Evolutionary conservation across 2,329 filamentous ascomycete genomes (phyloP).

Genomic region (Hypoxylon sp.): DNA sequence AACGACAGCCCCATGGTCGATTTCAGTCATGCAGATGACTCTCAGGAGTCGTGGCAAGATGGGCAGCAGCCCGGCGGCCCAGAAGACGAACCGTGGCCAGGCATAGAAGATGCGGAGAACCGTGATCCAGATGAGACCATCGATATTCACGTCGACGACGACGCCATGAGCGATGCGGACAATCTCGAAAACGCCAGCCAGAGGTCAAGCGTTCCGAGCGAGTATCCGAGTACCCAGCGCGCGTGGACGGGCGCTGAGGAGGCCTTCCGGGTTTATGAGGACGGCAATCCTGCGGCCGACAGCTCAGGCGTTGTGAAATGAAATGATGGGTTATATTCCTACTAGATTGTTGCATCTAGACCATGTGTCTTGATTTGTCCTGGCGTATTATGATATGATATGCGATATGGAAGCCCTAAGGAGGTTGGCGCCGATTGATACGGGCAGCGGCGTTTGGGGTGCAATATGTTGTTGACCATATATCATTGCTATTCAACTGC

Average conservation of each 20-base stretch:
- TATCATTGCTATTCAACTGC: conserved; percentile 19
- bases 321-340: conserved; percentile 1
- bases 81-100: conserved; percentile 70
- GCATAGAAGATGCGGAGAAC: conserved; percentile 70
- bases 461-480: conserved; percentile 7
- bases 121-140: conserved; percentile 57
- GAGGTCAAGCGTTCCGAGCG: conserved; percentile 49
- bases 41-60: conserved; percentile 52
- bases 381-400: conserved; percentile 26
- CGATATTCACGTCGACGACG: conserved; percentile 47
- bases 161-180: conserved; percentile 47
- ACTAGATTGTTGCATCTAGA: conserved; percentile 31
- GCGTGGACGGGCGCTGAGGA: conserved; percentile 45
- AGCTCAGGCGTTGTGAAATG: conserved; percentile 22
- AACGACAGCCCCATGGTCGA: conserved; percentile 51
- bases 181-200: conserved; percentile 42
- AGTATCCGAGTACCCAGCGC: conserved; percentile 50
- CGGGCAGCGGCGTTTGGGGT: conserved; percentile 22
- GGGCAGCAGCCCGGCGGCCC: conserved; percentile 53
- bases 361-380: conserved; percentile 10
- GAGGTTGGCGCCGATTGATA: conserved; percentile 7
- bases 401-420: conserved; percentile 4
- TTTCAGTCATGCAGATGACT: conserved; percentile 47
- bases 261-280: conserved; percentile 40
- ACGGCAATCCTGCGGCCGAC: conserved; percentile 12